Percentiles rank a stretch among this genome's conserved stretches.
Conservation (phyloP, 106 monocot genomes). For the Allium sativum region DNA sequence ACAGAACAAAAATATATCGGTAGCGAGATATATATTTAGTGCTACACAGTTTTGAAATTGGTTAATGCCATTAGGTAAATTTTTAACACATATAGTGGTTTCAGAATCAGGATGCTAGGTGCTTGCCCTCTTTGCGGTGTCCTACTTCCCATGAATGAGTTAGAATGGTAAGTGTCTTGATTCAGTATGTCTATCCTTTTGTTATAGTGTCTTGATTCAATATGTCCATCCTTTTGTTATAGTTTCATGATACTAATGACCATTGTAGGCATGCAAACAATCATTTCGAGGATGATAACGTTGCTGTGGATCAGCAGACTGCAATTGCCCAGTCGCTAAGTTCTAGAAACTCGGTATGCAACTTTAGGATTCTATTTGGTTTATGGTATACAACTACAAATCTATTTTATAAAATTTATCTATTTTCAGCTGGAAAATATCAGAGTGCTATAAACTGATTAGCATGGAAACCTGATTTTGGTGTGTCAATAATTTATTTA, state of each 20-base stretch:
- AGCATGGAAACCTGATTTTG: no score
- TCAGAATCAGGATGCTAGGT: slow-evolving; percentile 31
- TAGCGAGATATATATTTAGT: no score
- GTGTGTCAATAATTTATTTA: not conserved
- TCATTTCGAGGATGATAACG: slow-evolving; percentile 67
- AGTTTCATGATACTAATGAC: slow-evolving; percentile 1
- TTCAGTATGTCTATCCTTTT: not conserved
- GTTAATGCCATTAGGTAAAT: no score
- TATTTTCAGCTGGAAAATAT: not conserved
- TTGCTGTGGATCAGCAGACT: slow-evolving; percentile 48
- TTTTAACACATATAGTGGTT: no score
- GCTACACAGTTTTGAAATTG: no score
- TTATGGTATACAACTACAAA: not conserved
- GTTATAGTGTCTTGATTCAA: not conserved
- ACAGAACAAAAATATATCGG: no score
- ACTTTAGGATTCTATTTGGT: not conserved
- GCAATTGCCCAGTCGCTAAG: slow-evolving; percentile 37
- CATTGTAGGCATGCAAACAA: slow-evolving; percentile 67
- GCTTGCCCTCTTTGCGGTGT: slow-evolving; percentile 69
- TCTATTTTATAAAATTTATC: not conserved
- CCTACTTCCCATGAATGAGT: slow-evolving; percentile 28
- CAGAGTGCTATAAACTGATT: no score
- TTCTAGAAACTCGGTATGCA: slow-evolving; percentile 23
- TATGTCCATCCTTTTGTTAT: not conserved
- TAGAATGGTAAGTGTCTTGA: slow-evolving; percentile 49